phyloP scores from a whole-genome alignment of 2,329 filamentous ascomycete genomes.

The Fusarium nanum region DNA sequence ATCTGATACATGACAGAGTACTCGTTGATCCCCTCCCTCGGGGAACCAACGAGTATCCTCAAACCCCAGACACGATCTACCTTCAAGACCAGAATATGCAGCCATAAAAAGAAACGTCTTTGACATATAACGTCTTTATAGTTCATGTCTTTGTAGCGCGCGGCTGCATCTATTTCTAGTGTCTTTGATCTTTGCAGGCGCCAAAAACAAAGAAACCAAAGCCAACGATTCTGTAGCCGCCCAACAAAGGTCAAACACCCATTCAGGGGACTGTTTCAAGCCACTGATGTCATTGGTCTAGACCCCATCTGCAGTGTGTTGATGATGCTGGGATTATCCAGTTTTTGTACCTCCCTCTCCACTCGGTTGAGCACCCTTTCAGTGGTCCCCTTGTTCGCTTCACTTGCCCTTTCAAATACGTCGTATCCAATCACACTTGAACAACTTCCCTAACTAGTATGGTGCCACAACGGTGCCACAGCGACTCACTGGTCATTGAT shows the following conservation, averaged over 20 bases:
- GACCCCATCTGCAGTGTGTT: not conserved
- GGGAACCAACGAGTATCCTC: not conserved
- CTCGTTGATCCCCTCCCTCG: too few species aligned
- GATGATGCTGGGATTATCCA: not conserved
- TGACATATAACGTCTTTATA: not conserved
- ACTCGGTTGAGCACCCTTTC: not conserved
- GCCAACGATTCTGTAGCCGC: not conserved
- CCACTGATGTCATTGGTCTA: not conserved
- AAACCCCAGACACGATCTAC: not conserved
- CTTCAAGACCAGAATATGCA: not conserved
- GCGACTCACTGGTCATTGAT: not conserved
- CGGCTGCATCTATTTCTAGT: not conserved
- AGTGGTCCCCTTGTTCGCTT: not conserved
- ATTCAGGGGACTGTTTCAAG: not conserved
- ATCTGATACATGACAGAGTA: not conserved
- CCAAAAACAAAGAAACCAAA: not conserved
- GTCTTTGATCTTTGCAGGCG: not conserved
- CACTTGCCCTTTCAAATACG: not conserved
- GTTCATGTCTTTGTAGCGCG: not conserved
- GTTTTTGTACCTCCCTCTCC: not conserved
- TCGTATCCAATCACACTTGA: not conserved
- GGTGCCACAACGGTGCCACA: not conserved
- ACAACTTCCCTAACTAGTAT: not conserved
- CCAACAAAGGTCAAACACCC: not conserved
- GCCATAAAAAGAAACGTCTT: not conserved